phyloP scores from a whole-genome alignment of 805 yeast genomes.

The Jamesozyma gamospora region DNA sequence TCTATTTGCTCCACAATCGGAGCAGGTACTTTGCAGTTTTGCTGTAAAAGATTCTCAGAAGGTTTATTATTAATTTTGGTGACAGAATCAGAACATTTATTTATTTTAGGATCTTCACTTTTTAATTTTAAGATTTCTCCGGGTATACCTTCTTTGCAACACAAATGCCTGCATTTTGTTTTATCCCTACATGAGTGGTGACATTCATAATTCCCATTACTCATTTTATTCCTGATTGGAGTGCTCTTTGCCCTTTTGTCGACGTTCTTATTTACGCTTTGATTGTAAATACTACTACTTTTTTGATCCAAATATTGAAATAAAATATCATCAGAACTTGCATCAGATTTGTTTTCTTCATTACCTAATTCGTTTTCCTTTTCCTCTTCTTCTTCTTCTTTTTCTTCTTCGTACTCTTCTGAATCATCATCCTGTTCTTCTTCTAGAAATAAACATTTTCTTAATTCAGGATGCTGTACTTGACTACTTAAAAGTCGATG shows the following conservation, averaged over 20 bases:
- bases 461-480: background rate
- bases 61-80: no score
- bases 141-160: constrained; percentile 39
- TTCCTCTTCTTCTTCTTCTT: no score
- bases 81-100: no score
- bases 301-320: constrained; percentile 10
- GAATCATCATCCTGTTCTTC: background rate
- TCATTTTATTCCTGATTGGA: constrained; percentile 7
- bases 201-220: constrained; percentile 32
- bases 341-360: background rate
- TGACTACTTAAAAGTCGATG: background rate
- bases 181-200: constrained; percentile 35
- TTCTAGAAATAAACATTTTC: constrained; percentile 4
- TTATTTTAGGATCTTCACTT: no score
- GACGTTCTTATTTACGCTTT: background rate
- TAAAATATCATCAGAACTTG: constrained; percentile 18
- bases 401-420: no score
- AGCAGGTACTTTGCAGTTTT: no score
- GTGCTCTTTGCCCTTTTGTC: constrained; percentile 1
- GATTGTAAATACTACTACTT: background rate
- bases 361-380: no score
- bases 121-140: background rate
- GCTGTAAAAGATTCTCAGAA: no score
- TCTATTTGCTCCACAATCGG: no score
- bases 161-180: constrained; percentile 35